Evolutionary conservation across 1,284 basidiomycete genomes (phyloP), one percentile per base, ranked within the genome.

Genomic region (Somion occarium): DNA sequence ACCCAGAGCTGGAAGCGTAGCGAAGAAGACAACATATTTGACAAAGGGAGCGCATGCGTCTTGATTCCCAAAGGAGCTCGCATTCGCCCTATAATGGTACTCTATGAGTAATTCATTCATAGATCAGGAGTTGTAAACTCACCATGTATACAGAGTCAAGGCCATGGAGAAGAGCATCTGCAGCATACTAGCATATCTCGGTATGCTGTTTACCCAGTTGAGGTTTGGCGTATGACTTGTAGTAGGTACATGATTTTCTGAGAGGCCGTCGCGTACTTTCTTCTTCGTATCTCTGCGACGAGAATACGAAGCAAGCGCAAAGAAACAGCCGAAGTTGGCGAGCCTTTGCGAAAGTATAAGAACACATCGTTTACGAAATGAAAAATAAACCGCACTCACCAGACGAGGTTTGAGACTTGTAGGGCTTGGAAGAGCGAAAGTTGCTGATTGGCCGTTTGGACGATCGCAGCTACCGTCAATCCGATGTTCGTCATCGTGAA

Each of bases 401-500:
- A 73, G 30, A 72, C 70, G 30, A 73, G 59, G 55, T 73, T 70
- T 15, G 68, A 68, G 11, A 72, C 66, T 47, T 68, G 66, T 24
- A 73, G 53, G 11, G 65, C 70, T 59, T 73, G 50, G 30, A 70
- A 67, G 22, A 73, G 56, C 0, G 69, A 68, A 22, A 73, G 59
- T 7, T 64, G 49, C 3, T 57, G 47, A 25, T 59, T 44, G 24
- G 12, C 19, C n/a, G 55, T 52, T 49, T 68, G 67, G 23, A 68
- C 64, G 15, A 71, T 59, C 4, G 72, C 69, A 34, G 72, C 67
- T 19, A 73, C 57, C 5, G 66, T 68, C 1, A 73, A 61, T 9
- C 73, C 71, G 53, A 69, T 68, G 50, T 66, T 71, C 7, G 70
- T 73, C 15, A 67, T 64, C 27, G 69, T 71, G 47, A 72, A 71